phyloP scores from a whole-genome alignment of 805 yeast species.

The Metschnikowia orientalis region DNA sequence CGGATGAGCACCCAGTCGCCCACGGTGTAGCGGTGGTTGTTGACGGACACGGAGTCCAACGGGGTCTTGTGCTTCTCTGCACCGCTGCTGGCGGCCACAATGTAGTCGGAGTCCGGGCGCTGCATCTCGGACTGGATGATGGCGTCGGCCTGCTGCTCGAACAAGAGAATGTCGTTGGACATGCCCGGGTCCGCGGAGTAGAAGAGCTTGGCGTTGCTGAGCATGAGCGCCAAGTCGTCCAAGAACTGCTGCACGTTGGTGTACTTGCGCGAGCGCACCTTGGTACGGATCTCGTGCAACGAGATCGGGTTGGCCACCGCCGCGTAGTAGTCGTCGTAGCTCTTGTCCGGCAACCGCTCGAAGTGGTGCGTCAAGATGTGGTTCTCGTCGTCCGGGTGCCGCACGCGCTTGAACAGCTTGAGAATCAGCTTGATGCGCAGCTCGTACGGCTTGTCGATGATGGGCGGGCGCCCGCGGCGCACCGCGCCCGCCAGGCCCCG shows the following conservation, averaged over 20 bases:
- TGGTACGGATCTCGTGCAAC: conserved; percentile 69
- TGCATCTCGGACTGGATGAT: conserved; percentile 64
- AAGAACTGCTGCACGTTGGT: conserved; percentile 70
- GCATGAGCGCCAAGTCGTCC: conserved; percentile 69
- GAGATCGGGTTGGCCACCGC: conserved; percentile 57
- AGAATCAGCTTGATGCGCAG: conserved; percentile 84
- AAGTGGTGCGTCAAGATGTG: conserved; percentile 57
- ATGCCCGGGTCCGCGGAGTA: conserved; percentile 49
- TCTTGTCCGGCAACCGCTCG: conserved; percentile 76
- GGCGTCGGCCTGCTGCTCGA: conserved; percentile 58
- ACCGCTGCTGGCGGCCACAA: conserved; percentile 37
- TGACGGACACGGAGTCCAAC: conserved; percentile 67
- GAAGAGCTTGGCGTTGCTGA: conserved; percentile 67
- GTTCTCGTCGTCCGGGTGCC: conserved; percentile 45
- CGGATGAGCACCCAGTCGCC: conserved; percentile 93
- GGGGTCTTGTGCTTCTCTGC: conserved; percentile 65
- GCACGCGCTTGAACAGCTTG: conserved; percentile 73
- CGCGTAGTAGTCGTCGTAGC: conserved; percentile 51
- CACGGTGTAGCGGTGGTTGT: conserved; percentile 70
- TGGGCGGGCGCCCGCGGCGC: conserved; percentile 87
- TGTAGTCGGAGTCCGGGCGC: conserved; percentile 77
- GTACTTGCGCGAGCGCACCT: conserved; percentile 82
- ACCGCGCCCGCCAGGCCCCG: conserved; percentile 41
- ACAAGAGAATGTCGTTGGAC: conserved; percentile 54
- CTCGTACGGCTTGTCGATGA: conserved; percentile 87